A percentile compares a stretch with the other conserved stretches of the same genome.
phyloP scores from a whole-genome alignment of 2,329 filamentous ascomycete species.

The Verticillium klebahnii region DNA sequence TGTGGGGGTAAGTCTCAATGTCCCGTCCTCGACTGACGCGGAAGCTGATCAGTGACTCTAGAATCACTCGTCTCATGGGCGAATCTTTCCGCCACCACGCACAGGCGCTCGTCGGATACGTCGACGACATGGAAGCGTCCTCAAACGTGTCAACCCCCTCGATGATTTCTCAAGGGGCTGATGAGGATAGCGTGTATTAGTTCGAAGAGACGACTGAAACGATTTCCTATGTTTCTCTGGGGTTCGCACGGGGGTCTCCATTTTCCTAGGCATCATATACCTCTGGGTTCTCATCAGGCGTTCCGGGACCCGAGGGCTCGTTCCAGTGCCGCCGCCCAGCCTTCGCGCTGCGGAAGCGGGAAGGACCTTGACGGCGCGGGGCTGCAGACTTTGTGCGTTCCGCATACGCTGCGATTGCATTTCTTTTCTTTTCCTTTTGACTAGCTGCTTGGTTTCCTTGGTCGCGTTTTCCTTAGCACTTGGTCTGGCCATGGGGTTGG shows the following conservation, averaged over 20 bases:
- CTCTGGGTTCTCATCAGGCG: conserved; percentile 27
- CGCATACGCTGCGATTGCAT: background rate
- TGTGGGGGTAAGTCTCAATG: conserved; percentile 82
- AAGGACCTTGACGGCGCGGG: background rate
- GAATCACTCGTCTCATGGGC: conserved; percentile 92
- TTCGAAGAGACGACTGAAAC: conserved; percentile 42
- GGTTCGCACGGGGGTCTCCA: conserved; percentile 20
- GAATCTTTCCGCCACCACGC: conserved; percentile 97
- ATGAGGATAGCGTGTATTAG: conserved; percentile 70
- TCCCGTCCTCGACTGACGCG: background rate
- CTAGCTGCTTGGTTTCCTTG: conserved; percentile 19
- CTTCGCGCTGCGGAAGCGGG: background rate
- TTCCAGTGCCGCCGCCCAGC: background rate
- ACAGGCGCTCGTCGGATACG: conserved; percentile 89
- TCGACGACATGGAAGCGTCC: conserved; percentile 72
- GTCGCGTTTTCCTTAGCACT: background rate
- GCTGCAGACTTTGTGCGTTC: background rate
- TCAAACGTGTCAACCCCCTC: conserved; percentile 67
- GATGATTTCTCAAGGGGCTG: conserved; percentile 66
- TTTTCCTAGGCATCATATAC: conserved; percentile 41
- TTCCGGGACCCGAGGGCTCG: background rate
- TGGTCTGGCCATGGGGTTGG: background rate
- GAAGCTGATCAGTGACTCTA: conserved; percentile 29
- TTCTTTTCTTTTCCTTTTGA: background rate
- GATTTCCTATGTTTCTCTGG: conserved; percentile 41